Percentiles rank a stretch among this genome's conserved stretches.
These are phyloP conservation scores for Aspergillus saccharolyticus DNA, from an alignment of 495 filamentous ascomycete genomes.

Conservation along the genomic window DNA sequence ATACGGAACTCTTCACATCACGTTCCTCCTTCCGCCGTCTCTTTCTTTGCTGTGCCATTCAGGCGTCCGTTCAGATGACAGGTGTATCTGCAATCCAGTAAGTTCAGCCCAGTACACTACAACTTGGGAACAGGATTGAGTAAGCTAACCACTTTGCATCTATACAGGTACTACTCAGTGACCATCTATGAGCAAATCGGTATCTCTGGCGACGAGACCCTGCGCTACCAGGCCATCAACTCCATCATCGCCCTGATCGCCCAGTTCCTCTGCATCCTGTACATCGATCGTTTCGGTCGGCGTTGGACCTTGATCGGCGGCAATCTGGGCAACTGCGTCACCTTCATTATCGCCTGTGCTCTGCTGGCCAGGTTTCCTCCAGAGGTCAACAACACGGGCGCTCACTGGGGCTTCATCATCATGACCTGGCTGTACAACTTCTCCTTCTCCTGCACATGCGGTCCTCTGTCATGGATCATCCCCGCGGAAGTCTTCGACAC, in stretches of 20 bases:
- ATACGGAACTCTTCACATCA: slow-evolving; percentile 59
- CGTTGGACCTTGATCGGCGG: slow-evolving; percentile 61
- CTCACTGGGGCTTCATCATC: slow-evolving; percentile 71
- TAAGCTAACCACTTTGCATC: background rate
- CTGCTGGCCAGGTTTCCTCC: slow-evolving; percentile 55
- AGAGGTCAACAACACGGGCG: slow-evolving; percentile 45
- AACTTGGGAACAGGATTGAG: background rate
- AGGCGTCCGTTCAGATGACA: slow-evolving; percentile 68
- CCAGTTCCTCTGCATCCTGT: slow-evolving; percentile 60
- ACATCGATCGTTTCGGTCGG: slow-evolving; percentile 62
- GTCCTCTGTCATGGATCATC: slow-evolving; percentile 59
- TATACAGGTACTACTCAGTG: slow-evolving; percentile 58
- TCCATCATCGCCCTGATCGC: slow-evolving; percentile 61
- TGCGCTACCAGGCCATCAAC: slow-evolving; percentile 69
- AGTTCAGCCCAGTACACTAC: slow-evolving; percentile 4
- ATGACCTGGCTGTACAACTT: slow-evolving; percentile 69
- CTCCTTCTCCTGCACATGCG: slow-evolving; percentile 59
- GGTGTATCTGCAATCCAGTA: slow-evolving; percentile 67
- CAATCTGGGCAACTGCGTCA: slow-evolving; percentile 60
- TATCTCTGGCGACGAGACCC: slow-evolving; percentile 55
- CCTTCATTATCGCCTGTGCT: slow-evolving; percentile 45
- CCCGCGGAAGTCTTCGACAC: slow-evolving; percentile 70
- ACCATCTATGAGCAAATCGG: slow-evolving; percentile 64
- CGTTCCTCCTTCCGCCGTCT: slow-evolving; percentile 62
- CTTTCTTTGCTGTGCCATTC: slow-evolving; percentile 61